Evolutionary conservation across 345 rosid species (phyloP), one percentile per base, ranked within the genome.

Genomic region (Citropsis articulata): DNA sequence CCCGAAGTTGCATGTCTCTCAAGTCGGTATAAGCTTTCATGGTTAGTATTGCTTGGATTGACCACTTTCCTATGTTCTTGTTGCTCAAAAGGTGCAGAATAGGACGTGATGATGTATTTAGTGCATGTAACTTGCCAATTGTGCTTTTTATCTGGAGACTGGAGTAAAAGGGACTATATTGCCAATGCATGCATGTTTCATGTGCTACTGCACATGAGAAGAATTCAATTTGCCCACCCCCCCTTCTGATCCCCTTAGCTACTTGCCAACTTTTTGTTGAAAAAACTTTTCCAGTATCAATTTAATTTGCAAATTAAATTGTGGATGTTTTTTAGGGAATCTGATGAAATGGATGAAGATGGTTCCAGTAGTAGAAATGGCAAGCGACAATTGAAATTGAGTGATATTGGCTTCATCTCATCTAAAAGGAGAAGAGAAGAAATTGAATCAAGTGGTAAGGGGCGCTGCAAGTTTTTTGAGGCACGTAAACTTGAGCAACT

Each of bases 381-480:
- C 71, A 95, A 90, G 83, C 79, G 88, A 70, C 97, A 93, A 78
- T 42, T 88, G 72, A 95, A 95, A 76, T 85, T 91, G 64, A 91
- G 93, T 81, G 88, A 84, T 74, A 83, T 91, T 36, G 97, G 98
- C 36, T 89, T 93, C 75, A 80, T 83, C 9, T 73, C 86, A 18
- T 83, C 90, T 16, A 94, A 95, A 79, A 90, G 85, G 85, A 93
- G 90, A 74, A 87, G 80, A 9, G 93, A 92, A 84, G 94, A 93
- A 80, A 84, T 75, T 35, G 97, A 90, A 85, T 93, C 99, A 16
- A 90, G 93, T 78, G 97, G 93, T 9, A 90, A 89, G 82, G 94
- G 98, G 35, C 92, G 99, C 21, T 90, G 98, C 89, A 93, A 93
- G 71, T 92, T 95, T 84, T 87, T 93, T 81, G 91, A 88, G 71